These are phyloP conservation scores for Tremella mesenterica DNA, from an alignment of 768 basidiomycete species.

Conservation along the genomic window DNA sequence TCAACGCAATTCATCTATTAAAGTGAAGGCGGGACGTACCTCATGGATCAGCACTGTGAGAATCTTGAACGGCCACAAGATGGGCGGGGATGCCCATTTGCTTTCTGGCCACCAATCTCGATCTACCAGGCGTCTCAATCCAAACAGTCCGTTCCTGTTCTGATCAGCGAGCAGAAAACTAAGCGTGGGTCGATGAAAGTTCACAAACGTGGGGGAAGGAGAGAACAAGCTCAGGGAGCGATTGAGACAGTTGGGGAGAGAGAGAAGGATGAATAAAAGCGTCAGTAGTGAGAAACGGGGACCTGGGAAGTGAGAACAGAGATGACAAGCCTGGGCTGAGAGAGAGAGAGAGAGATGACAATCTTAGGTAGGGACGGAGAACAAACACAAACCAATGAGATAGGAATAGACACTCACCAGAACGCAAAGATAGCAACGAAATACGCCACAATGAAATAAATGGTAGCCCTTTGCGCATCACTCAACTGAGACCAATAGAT, in stretches of 20 bases:
- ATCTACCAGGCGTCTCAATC: not conserved
- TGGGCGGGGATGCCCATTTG: slow-evolving; percentile 3
- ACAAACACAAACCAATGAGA: too few species aligned
- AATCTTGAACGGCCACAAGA: slow-evolving; percentile 26
- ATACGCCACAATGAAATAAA: not conserved
- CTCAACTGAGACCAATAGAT: not conserved
- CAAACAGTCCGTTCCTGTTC: not conserved
- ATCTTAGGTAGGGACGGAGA: not conserved
- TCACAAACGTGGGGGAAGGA: too few species aligned
- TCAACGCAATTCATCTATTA: not conserved
- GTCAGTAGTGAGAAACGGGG: too few species aligned
- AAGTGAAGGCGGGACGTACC: slow-evolving; percentile 8
- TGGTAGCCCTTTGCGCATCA: slow-evolving; percentile 1
- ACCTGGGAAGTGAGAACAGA: too few species aligned
- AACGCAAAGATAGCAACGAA: not conserved
- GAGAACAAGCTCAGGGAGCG: not conserved
- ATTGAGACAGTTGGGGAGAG: not conserved
- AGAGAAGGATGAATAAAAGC: not conserved
- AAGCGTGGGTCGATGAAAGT: too few species aligned
- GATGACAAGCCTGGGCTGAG: not conserved
- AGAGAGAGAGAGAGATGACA: too few species aligned
- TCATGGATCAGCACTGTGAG: slow-evolving; percentile 36
- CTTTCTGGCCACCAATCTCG: not conserved
- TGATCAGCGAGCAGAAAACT: too few species aligned
- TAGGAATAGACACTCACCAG: not conserved